Percentiles rank a stretch among this genome's conserved stretches.
These are phyloP conservation scores for Ustilago esculenta DNA, from an alignment of 1,284 basidiomycete species.

Conservation along the genomic window DNA sequence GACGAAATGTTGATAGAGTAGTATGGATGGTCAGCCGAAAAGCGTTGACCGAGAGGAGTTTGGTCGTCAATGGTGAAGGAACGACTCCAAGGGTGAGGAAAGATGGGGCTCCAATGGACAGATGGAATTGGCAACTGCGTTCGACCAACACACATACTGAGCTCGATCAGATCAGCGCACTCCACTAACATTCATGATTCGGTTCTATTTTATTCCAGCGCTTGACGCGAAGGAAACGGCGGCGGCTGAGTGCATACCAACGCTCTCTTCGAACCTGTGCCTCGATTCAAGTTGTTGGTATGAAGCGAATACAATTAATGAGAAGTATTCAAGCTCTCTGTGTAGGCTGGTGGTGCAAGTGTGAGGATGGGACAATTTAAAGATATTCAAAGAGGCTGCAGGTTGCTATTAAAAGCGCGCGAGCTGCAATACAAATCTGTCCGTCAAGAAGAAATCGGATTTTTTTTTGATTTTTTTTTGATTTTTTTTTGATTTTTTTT, in stretches of 20 bases:
- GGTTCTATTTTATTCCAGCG: not conserved
- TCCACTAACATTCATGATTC: conserved; percentile 2
- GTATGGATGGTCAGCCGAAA: not conserved
- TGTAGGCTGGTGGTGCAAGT: no score
- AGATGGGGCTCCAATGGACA: not conserved
- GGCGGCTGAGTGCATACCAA: no score
- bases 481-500: not conserved
- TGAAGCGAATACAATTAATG: no score
- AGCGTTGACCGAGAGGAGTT: not conserved
- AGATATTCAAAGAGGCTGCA: no score
- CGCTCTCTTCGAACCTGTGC: no score
- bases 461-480: conserved; percentile 7
- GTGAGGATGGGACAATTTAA: no score
- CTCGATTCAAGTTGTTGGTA: no score
- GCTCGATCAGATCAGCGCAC: conserved; percentile 18
- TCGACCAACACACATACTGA: not conserved
- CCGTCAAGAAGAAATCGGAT: conserved; percentile 3
- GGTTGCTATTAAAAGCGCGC: no score
- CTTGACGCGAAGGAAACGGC: no score
- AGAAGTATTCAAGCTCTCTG: no score
- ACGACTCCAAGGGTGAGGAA: not conserved
- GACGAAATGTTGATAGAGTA: not conserved
- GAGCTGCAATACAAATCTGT: conserved; percentile 10
- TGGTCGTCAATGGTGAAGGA: not conserved
- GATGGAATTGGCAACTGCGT: not conserved